Evolutionary conservation across 179 eudicot genomes (phyloP).

Genomic region (Vitellaria paradoxa): DNA sequence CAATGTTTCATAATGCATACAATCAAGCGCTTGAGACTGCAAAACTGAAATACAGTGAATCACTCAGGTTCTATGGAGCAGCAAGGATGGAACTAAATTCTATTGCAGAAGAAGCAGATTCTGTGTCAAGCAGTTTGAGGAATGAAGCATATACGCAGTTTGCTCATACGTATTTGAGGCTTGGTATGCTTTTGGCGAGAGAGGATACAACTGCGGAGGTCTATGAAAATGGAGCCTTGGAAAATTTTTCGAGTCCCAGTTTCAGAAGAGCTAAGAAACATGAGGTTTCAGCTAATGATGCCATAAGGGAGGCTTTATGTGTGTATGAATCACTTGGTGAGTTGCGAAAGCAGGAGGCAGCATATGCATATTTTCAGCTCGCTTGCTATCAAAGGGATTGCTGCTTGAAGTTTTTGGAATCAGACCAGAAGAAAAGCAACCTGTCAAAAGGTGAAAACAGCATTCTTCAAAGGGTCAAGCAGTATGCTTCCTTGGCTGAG

Average conservation of each 20-base stretch:
- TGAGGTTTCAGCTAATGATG: slow-evolving; percentile 86
- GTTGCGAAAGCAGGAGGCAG: slow-evolving; percentile 81
- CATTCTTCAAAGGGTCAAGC: slow-evolving; percentile 63
- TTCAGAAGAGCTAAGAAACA: slow-evolving; percentile 44
- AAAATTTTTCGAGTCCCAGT: slow-evolving; percentile 30
- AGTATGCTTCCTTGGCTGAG: slow-evolving; percentile 83
- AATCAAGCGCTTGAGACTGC: slow-evolving; percentile 65
- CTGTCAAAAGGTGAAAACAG: slow-evolving; percentile 49
- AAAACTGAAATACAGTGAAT: slow-evolving; percentile 61
- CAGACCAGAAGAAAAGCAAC: slow-evolving; percentile 37
- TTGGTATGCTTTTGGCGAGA: slow-evolving; percentile 81
- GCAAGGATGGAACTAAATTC: slow-evolving; percentile 63
- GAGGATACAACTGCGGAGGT: slow-evolving; percentile 72
- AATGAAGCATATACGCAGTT: slow-evolving; percentile 82
- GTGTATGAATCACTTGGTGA: slow-evolving; percentile 87
- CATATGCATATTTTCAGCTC: slow-evolving; percentile 85
- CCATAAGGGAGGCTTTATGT: slow-evolving; percentile 77
- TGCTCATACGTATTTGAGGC: slow-evolving; percentile 91
- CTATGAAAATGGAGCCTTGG: slow-evolving; percentile 47
- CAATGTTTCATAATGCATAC: slow-evolving; percentile 50
- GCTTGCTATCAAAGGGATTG: slow-evolving; percentile 85
- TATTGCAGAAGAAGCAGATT: slow-evolving; percentile 34
- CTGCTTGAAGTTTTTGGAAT: slow-evolving; percentile 66
- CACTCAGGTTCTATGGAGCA: slow-evolving; percentile 72
- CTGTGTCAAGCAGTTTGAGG: slow-evolving; percentile 37